phyloP scores from a whole-genome alignment of 805 yeast genomes.

The Pichia manshurica region DNA sequence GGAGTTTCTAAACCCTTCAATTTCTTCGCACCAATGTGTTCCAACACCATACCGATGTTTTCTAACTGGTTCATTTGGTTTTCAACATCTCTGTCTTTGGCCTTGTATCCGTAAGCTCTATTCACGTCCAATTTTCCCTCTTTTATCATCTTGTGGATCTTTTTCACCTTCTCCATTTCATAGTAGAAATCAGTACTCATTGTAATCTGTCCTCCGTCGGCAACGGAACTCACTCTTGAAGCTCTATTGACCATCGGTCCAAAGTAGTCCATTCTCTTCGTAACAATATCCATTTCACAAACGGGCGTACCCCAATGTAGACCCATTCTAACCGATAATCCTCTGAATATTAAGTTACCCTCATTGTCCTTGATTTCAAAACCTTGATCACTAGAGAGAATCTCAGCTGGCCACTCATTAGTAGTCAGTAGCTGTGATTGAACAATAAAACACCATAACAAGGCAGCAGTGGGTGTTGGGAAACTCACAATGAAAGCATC shows the following conservation, averaged over 20 bases:
- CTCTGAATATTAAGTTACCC: constrained; percentile 64
- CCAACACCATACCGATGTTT: constrained; percentile 62
- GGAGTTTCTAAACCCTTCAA: constrained; percentile 93
- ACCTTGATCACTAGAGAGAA: constrained; percentile 78
- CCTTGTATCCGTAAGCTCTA: constrained; percentile 38
- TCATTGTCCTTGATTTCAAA: constrained; percentile 64
- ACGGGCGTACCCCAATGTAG: constrained; percentile 98
- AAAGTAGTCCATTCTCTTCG: constrained; percentile 96
- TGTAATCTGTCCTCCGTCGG: constrained; percentile 97
- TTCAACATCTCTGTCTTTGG: constrained; percentile 41
- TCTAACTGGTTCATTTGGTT: constrained; percentile 59
- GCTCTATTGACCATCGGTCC: constrained; percentile 99
- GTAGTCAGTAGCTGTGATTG: constrained; percentile 70
- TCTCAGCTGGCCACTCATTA: constrained; percentile 96
- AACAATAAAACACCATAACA: constrained; percentile 91
- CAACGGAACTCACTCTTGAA: constrained; percentile 86
- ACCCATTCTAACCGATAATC: constrained; percentile 96
- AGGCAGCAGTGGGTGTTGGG: constrained; percentile 84
- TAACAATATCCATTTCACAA: constrained; percentile 89
- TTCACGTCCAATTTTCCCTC: constrained; percentile 28
- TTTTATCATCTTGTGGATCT: constrained; percentile 39
- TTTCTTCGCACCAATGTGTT: constrained; percentile 77
- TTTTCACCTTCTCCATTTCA: constrained; percentile 58
- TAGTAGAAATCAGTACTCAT: constrained; percentile 74
- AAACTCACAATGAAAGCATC: constrained; percentile 98